Evolutionary conservation across 2,329 filamentous ascomycete species (phyloP).

Genomic region (Juglanconis sp.): DNA sequence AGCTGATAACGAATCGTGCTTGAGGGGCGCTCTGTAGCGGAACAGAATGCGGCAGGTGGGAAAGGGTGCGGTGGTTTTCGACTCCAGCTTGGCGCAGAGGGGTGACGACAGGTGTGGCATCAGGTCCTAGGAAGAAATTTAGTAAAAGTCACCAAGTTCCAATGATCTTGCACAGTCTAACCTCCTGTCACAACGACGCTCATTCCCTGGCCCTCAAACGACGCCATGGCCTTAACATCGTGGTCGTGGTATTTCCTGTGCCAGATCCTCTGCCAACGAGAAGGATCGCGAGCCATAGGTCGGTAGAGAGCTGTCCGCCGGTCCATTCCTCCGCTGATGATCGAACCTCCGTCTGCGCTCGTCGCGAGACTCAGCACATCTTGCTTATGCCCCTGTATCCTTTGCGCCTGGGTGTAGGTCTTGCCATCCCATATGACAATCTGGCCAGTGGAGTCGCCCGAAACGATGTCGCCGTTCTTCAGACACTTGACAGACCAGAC

Average conservation of each 20-base stretch:
- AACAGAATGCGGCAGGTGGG: conserved; percentile 77
- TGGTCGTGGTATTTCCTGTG: conserved; percentile 86
- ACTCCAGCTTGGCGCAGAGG: conserved; percentile 74
- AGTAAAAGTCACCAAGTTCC: conserved; percentile 23
- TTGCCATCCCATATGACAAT: conserved; percentile 91
- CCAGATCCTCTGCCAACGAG: conserved; percentile 80
- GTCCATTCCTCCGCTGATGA: conserved; percentile 91
- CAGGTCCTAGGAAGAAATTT: conserved; percentile 60
- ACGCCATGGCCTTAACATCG: conserved; percentile 91
- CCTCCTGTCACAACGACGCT: conserved; percentile 91
- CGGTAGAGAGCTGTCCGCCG: conserved; percentile 81
- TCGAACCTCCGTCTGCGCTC: conserved; percentile 73
- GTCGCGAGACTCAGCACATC: conserved; percentile 87
- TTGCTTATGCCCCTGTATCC: conserved; percentile 81
- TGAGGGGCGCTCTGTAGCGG: conserved; percentile 70
- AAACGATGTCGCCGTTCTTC: conserved; percentile 84
- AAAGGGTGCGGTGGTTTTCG: conserved; percentile 78
- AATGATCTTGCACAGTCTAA: conserved; percentile 36
- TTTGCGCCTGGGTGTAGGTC: conserved; percentile 83
- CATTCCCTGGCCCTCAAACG: conserved; percentile 78
- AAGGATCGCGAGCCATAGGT: conserved; percentile 55
- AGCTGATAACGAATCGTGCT: conserved; percentile 77
- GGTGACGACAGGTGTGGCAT: conserved; percentile 77
- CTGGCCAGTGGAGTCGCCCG: conserved; percentile 91
- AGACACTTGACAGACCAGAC: conserved; percentile 93